Percentiles rank a stretch among this genome's conserved stretches.
Evolutionary conservation across 1,139 yeast genomes (phyloP).

Genomic region (Nakaseomyces glabratus): DNA sequence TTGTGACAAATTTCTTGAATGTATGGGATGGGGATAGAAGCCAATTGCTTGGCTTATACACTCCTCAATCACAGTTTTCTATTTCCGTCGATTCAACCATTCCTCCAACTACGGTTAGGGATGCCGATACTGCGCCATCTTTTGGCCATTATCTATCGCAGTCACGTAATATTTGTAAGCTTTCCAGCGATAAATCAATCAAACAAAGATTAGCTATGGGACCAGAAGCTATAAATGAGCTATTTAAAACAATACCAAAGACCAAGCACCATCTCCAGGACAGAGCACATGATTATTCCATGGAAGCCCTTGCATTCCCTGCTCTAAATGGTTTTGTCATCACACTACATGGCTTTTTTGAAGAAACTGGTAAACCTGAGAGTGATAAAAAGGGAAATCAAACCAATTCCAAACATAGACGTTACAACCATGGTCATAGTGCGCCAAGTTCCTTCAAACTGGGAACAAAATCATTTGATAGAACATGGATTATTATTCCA

Average conservation of each 20-base stretch:
- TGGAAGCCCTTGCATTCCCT: slow-evolving; percentile 70
- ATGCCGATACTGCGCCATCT: slow-evolving; percentile 36
- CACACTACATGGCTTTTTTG: slow-evolving; percentile 74
- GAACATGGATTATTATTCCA: slow-evolving; percentile 73
- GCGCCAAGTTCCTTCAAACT: slow-evolving; percentile 36
- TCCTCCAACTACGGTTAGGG: slow-evolving; percentile 38
- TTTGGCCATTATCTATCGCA: slow-evolving; percentile 59
- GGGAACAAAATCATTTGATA: slow-evolving; percentile 70
- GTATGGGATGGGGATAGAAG: slow-evolving; percentile 75
- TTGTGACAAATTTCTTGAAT: slow-evolving; percentile 63
- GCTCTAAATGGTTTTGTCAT: slow-evolving; percentile 70
- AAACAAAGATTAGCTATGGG: slow-evolving; percentile 60
- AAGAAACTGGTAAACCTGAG: slow-evolving; percentile 53
- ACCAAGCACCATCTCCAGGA: slow-evolving; percentile 62
- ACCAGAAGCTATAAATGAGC: slow-evolving; percentile 50
- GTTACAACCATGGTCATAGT: slow-evolving; percentile 27
- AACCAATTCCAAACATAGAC: slow-evolving; percentile 27
- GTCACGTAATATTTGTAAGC: slow-evolving; percentile 69
- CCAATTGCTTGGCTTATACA: slow-evolving; percentile 64
- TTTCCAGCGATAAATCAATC: slow-evolving; percentile 52
- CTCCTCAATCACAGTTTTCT: slow-evolving; percentile 79
- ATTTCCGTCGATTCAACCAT: slow-evolving; percentile 45
- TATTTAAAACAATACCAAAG: slow-evolving; percentile 61
- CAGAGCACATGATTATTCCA: slow-evolving; percentile 57
- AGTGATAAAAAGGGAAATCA: slow-evolving; percentile 21